A percentile compares a stretch with the other conserved stretches of the same genome.
These are phyloP conservation scores for Rhytidiadelphus loreus DNA, from an alignment of 225 moss, liverwort and hornwort species.

Conservation along the genomic window DNA sequence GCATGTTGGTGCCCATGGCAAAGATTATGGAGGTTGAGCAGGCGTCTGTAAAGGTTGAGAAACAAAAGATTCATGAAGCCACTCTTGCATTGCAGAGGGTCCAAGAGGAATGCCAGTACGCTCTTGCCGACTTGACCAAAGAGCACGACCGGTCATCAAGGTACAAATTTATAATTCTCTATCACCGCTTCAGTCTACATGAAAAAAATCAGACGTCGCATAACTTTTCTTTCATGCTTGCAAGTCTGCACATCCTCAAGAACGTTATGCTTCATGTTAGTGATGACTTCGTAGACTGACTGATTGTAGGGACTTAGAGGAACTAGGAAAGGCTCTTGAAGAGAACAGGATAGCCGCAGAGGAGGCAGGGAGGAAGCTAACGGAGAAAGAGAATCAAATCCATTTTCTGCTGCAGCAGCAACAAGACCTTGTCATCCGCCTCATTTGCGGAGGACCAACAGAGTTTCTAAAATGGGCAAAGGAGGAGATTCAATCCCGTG, in stretches of 20 bases:
- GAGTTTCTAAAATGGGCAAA: constrained; percentile 10
- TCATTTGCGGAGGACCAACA: constrained; percentile 15
- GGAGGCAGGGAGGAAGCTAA: constrained; percentile 8
- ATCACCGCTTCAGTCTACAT: background rate
- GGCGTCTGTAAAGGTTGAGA: background rate
- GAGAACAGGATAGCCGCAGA: constrained; percentile 8
- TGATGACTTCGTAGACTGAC: background rate
- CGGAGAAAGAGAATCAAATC: constrained; percentile 1
- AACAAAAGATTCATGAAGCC: constrained; percentile 13
- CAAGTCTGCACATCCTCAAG: background rate
- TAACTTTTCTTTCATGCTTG: background rate
- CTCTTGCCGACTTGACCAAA: constrained; percentile 12
- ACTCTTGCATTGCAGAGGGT: constrained; percentile 10
- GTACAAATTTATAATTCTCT: background rate
- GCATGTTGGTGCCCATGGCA: constrained; percentile 21
- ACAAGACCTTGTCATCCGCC: constrained; percentile 7
- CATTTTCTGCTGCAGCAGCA: background rate
- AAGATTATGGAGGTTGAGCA: constrained; percentile 29
- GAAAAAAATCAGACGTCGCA: background rate
- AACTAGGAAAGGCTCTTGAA: constrained; percentile 7
- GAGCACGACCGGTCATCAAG: constrained; percentile 13
- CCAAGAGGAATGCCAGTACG: constrained; percentile 16
- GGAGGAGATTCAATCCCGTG: background rate
- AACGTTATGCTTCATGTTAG: background rate
- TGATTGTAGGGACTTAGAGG: constrained; percentile 21